phyloP scores from a whole-genome alignment of 2,329 filamentous ascomycete species.

The Beauveria sp. region DNA sequence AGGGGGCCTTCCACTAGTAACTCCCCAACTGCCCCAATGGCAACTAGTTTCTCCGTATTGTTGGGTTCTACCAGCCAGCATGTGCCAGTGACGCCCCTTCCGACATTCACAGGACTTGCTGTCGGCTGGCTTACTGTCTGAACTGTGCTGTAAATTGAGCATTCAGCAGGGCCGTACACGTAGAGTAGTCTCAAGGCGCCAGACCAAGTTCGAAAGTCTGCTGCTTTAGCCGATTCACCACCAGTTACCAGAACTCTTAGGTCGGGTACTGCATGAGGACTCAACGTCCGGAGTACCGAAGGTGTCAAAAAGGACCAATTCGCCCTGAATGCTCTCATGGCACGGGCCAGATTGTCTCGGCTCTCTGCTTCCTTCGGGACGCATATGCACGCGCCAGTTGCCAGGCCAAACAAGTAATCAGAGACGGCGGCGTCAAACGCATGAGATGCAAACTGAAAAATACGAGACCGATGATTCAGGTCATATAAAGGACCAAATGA shows the following conservation, averaged over 20 bases:
- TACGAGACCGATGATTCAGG: not conserved
- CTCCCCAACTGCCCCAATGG: slow-evolving; percentile 10
- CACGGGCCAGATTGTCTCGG: not conserved
- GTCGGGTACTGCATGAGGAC: not conserved
- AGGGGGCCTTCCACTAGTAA: slow-evolving; percentile 7
- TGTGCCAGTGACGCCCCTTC: not conserved
- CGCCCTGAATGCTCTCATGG: not conserved
- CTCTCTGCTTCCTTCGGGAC: not conserved
- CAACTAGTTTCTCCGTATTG: not conserved
- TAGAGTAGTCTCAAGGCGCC: not conserved
- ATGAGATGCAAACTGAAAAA: slow-evolving; percentile 3
- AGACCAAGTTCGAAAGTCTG: not conserved
- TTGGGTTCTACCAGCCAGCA: slow-evolving; percentile 11
- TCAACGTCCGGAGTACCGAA: not conserved
- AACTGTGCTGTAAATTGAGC: not conserved
- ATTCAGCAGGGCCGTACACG: not conserved
- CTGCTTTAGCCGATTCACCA: not conserved
- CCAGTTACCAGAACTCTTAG: not conserved
- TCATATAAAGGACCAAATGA: not conserved
- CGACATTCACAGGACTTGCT: not conserved
- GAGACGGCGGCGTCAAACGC: not conserved
- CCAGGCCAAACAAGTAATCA: not conserved
- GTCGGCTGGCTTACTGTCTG: not conserved
- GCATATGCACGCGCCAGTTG: not conserved
- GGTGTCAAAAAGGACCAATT: not conserved